These are phyloP conservation scores for Coelastrella sp. DNA, from an alignment of 139 green algal species.

Conservation along the genomic window DNA sequence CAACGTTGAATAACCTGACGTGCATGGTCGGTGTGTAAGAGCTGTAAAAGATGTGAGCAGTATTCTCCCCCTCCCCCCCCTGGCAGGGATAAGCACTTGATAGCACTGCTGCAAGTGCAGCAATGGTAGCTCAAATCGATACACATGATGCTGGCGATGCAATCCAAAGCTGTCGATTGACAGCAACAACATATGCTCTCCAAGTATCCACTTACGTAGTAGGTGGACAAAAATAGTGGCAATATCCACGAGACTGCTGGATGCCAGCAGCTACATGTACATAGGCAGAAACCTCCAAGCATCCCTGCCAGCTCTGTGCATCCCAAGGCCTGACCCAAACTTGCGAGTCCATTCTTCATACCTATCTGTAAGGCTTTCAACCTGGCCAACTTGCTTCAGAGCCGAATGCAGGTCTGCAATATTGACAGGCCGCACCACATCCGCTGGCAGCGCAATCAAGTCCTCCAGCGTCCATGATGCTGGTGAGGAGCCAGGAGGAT, in stretches of 20 bases:
- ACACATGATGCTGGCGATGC: too few species aligned
- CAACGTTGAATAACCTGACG: too few species aligned
- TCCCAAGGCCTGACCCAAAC: neutral
- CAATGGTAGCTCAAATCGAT: too few species aligned
- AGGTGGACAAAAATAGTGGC: too few species aligned
- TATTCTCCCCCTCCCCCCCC: too few species aligned
- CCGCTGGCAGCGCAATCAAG: constrained; percentile 35
- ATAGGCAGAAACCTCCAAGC: constrained; percentile 17
- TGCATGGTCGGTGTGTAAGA: too few species aligned
- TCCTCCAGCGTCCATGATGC: constrained; percentile 37
- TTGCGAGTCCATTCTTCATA: constrained; percentile 40
- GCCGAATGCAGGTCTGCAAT: constrained; percentile 49
- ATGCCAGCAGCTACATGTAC: neutral
- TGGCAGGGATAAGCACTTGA: too few species aligned
- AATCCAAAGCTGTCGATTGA: too few species aligned
- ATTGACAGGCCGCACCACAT: constrained; percentile 40
- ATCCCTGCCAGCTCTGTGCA: neutral
- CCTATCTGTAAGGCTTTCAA: constrained; percentile 30
- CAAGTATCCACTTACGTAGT: too few species aligned
- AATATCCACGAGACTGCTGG: neutral
- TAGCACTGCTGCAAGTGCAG: too few species aligned
- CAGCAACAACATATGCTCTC: too few species aligned
- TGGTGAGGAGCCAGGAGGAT: neutral
- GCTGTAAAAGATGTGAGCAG: too few species aligned
- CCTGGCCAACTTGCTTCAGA: constrained; percentile 48